Evolutionary conservation across 192 early-diverging fungal species (phyloP).

Genomic region (Linnemannia exigua): DNA sequence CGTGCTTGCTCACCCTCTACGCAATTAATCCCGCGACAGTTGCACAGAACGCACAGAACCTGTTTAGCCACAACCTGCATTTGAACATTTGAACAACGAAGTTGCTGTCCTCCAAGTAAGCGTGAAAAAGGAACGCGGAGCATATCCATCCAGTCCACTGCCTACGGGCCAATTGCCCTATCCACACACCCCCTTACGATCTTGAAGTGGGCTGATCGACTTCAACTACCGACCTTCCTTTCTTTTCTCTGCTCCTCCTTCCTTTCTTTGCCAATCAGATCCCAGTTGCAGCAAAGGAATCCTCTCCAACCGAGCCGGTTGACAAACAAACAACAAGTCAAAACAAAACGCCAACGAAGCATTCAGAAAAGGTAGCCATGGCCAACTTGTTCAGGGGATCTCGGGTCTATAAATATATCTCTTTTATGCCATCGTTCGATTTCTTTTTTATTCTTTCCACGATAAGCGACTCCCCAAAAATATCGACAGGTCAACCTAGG

Average conservation of each 20-base stretch:
- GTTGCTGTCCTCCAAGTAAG: neutral
- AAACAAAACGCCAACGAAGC: no score
- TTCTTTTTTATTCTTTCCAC: neutral
- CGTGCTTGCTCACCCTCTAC: neutral
- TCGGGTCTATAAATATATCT: neutral
- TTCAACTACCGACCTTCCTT: neutral
- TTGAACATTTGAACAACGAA: neutral
- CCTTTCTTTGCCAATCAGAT: constrained; percentile 6
- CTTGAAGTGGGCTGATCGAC: constrained; percentile 35
- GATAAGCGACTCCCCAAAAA: neutral
- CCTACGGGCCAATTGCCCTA: no score
- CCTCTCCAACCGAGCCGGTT: constrained; percentile 29
- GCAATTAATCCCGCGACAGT: neutral
- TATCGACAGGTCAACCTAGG: constrained; percentile 30
- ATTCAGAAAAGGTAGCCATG: neutral
- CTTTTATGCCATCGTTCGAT: neutral
- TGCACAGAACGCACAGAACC: constrained; percentile 10
- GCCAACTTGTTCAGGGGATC: neutral
- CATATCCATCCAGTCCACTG: no score
- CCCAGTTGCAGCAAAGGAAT: neutral
- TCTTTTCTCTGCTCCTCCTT: neutral
- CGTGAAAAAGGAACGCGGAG: neutral
- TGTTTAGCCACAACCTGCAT: neutral
- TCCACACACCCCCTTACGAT: no score
- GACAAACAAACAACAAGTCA: neutral